phyloP scores from a whole-genome alignment of 1,284 basidiomycete species.

The Tausonia pullulans region DNA sequence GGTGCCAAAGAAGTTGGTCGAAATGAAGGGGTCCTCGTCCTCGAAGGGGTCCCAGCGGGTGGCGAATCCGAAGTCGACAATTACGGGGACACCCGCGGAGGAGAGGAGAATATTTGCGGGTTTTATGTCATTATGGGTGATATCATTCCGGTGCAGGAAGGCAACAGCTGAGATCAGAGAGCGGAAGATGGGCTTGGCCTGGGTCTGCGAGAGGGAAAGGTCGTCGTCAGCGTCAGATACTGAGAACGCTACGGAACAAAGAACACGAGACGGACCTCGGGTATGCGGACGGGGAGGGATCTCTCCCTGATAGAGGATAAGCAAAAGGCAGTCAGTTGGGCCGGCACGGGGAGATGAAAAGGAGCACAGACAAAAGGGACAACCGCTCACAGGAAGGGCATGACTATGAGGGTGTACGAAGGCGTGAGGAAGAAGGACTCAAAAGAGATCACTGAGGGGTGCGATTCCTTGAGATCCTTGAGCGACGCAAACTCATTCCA shows the following conservation, averaged over 20 bases:
- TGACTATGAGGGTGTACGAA: constrained; percentile 70
- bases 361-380: constrained; percentile 44
- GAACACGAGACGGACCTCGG: constrained; percentile 38
- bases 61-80: constrained; percentile 88
- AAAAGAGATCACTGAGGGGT: constrained; percentile 82
- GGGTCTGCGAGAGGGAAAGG: constrained; percentile 24
- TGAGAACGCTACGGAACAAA: neutral
- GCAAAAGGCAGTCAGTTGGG: constrained; percentile 72
- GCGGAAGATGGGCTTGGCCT: constrained; percentile 71
- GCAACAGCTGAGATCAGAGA: constrained; percentile 76
- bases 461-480: constrained; percentile 27
- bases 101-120: constrained; percentile 81
- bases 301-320: constrained; percentile 52
- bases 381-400: constrained; percentile 48
- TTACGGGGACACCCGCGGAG: constrained; percentile 57
- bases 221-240: too few relatives aligned
- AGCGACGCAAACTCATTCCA: constrained; percentile 81
- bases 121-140: constrained; percentile 93
- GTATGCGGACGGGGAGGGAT: constrained; percentile 61
- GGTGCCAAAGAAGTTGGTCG: constrained; percentile 42
- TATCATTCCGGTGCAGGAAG: constrained; percentile 71
- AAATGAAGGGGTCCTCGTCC: constrained; percentile 59
- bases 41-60: constrained; percentile 10
- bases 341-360: constrained; percentile 90
- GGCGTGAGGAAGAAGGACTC: constrained; percentile 87